Conservation (phyloP, 2,329 filamentous ascomycete genomes). For the Xylariomycetidae sp. region DNA sequence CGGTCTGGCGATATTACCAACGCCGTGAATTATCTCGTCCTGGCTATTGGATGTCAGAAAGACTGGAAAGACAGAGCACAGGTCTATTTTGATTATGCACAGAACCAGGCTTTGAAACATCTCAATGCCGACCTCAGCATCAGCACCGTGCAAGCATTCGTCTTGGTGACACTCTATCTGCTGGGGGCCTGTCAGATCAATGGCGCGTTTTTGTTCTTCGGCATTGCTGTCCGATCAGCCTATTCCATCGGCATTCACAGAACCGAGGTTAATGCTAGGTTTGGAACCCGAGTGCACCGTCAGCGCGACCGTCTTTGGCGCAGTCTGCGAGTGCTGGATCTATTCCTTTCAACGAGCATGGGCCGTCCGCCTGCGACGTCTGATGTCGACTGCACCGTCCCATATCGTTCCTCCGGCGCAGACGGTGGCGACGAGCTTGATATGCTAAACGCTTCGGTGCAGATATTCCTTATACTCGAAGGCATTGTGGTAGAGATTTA, state of each 20-base stretch:
- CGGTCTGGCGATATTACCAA: constrained; percentile 33
- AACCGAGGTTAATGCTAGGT: constrained; percentile 49
- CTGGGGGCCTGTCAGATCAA: constrained; percentile 52
- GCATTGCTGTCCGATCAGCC: constrained; percentile 46
- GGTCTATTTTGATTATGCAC: constrained; percentile 46
- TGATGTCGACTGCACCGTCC: constrained; percentile 50
- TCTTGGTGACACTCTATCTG: constrained; percentile 49
- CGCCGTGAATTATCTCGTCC: constrained; percentile 43
- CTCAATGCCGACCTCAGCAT: constrained; percentile 44
- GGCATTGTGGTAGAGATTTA: constrained; percentile 48
- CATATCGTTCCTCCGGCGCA: constrained; percentile 34
- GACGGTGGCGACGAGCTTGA: constrained; percentile 30
- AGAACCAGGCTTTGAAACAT: constrained; percentile 38
- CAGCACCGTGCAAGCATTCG: constrained; percentile 45
- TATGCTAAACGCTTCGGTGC: constrained; percentile 46
- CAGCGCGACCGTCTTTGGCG: constrained; percentile 48
- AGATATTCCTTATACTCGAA: constrained; percentile 48
- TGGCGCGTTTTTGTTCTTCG: constrained; percentile 50
- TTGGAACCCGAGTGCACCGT: constrained; percentile 37
- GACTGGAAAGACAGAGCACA: constrained; percentile 37
- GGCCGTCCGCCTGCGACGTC: constrained; percentile 49
- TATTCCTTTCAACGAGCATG: constrained; percentile 51
- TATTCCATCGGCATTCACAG: constrained; percentile 51
- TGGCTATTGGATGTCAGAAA: constrained; percentile 45
- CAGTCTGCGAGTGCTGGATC: constrained; percentile 46